These are phyloP conservation scores for Boletus subparvulus DNA, from an alignment of 768 basidiomycete species.

Conservation along the genomic window DNA sequence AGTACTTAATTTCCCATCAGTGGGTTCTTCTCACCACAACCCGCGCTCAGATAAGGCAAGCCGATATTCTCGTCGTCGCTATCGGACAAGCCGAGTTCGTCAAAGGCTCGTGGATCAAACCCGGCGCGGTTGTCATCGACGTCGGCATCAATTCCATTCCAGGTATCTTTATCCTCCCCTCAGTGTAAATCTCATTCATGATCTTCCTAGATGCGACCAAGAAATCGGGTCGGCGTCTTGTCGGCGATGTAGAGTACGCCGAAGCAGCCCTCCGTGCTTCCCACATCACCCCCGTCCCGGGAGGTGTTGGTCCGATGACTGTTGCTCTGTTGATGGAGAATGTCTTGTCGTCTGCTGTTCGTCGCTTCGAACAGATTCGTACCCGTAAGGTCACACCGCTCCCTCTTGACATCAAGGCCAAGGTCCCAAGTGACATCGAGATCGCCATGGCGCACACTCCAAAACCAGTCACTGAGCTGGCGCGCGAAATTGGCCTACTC, in stretches of 20 bases:
- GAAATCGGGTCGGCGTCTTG: conserved; percentile 93
- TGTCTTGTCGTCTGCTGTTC: conserved; percentile 80
- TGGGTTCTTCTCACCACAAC: conserved; percentile 3
- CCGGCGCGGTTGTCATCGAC: conserved; percentile 93
- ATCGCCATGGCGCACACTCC: conserved; percentile 94
- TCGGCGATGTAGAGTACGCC: conserved; percentile 91
- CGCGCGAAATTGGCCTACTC: conserved; percentile 82
- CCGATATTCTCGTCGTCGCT: conserved; percentile 95
- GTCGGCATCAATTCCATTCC: conserved; percentile 97
- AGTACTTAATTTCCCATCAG: conserved; percentile 27
- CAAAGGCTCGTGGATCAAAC: conserved; percentile 93
- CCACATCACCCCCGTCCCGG: conserved; percentile 95
- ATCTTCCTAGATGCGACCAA: conserved; percentile 68
- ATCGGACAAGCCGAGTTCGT: conserved; percentile 91
- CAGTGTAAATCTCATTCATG: neutral
- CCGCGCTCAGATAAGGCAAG: conserved; percentile 64
- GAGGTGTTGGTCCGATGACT: conserved; percentile 99
- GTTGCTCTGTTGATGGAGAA: conserved; percentile 98
- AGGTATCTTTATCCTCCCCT: conserved; percentile 44
- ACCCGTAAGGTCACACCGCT: conserved; percentile 74
- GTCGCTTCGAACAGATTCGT: conserved; percentile 70
- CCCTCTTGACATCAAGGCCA: conserved; percentile 71
- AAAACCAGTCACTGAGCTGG: conserved; percentile 82
- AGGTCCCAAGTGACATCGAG: conserved; percentile 95
- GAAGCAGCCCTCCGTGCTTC: conserved; percentile 79